Percentiles rank a stretch among this genome's conserved stretches.
These are phyloP conservation scores for Nevesoporus exiguus DNA, from an alignment of 768 basidiomycete species.

Conservation along the genomic window DNA sequence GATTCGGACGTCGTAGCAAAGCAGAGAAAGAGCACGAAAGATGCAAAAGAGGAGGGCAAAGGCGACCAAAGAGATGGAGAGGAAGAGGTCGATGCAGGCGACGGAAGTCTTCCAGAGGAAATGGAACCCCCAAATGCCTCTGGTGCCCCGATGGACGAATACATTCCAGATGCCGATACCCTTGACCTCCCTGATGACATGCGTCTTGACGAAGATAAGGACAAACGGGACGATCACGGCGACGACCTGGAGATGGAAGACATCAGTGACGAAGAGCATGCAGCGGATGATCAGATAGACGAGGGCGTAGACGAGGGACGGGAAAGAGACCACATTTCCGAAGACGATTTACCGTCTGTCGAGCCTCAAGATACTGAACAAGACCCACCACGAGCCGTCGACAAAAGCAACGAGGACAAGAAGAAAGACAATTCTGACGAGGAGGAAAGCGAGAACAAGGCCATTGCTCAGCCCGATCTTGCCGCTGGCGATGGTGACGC, in stretches of 20 bases:
- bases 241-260: conserved; percentile 36
- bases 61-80: conserved; percentile 30
- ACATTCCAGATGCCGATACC: conserved; percentile 73
- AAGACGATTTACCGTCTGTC: conserved; percentile 21
- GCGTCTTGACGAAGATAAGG: conserved; percentile 46
- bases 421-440: conserved; percentile 33
- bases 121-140: conserved; percentile 45
- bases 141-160: conserved; percentile 72
- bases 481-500: conserved; percentile 24
- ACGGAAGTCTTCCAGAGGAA: conserved; percentile 40
- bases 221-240: conserved; percentile 26
- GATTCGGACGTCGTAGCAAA: conserved; percentile 77
- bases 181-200: conserved; percentile 90
- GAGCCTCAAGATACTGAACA: conserved; percentile 25
- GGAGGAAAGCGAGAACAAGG: conserved; percentile 25
- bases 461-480: conserved; percentile 38
- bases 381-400: conserved; percentile 15
- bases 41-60: conserved; percentile 24
- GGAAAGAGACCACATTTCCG: conserved; percentile 5
- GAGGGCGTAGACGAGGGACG: conserved; percentile 19
- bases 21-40: conserved; percentile 48
- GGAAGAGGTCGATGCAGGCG: conserved; percentile 12
- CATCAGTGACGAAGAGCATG: conserved; percentile 31
- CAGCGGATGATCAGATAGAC: conserved; percentile 26
- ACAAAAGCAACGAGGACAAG: conserved; percentile 14